Evolutionary conservation across 2,329 filamentous ascomycete species (phyloP), one percentile per base, ranked within the genome.

Genomic region (Apiospora phragmitis): DNA sequence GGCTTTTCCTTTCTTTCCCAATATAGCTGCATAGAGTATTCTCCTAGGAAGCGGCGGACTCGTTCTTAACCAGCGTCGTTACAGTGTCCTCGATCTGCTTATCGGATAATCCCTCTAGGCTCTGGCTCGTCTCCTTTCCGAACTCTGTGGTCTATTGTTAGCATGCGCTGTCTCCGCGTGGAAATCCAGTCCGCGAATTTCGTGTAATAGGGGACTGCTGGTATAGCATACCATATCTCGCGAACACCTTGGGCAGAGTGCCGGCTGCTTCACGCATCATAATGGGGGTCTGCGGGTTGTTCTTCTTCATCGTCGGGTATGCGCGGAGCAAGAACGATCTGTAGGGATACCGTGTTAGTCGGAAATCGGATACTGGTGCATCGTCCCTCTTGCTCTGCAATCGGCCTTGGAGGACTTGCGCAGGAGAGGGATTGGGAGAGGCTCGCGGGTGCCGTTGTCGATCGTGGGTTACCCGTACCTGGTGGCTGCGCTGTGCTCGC

Each of bases 231-330:
- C 94, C 95, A 81, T 97, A 99, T 91, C 96, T 89, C 76, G 95
- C 95, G 83, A 92, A 98, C 74, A 99, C 90, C 82, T 90, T 92
- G 74, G 96, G 95, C 81, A 93, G 86, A 69, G 93, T 94, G 79
- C 93, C 94, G 76, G 90, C 86, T 69, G 95, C 96, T 87, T 98
- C 96, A 80, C 96, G 93, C 79, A 99, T 91, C 87, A 99, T 87
- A 83, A 99, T 98, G 69, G 96, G 96, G 67, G 89, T 95, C 83
- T 93, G 87, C 70, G 96, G 96, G 86, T 99, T 99, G 88, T 95
- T 93, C 88, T 97, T 97, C 91, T 99, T 99, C 95, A 99, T 98
- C 72, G 93, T 96, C 65, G 96, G 96, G 84, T 99, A 99, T 75
- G 94, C 91, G 81, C 94, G 91, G 75, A 92, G 92, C 75, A 99